Percentiles rank a stretch among this genome's conserved stretches.
These are phyloP conservation scores for Exophiala viscosa DNA, from an alignment of 2,329 filamentous ascomycete genomes.

Conservation along the genomic window DNA sequence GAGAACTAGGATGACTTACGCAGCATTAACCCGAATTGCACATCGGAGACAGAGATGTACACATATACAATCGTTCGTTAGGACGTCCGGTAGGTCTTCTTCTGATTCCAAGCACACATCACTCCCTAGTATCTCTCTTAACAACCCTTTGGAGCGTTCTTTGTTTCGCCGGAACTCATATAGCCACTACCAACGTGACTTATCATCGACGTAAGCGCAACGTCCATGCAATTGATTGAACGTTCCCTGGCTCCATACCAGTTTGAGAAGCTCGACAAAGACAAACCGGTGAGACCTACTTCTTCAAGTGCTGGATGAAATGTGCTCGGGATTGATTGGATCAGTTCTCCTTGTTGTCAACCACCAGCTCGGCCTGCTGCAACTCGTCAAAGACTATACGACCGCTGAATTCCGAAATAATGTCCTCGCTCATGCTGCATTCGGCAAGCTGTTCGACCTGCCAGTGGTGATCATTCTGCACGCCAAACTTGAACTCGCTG, in stretches of 20 bases:
- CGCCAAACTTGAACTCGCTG: too few relatives aligned
- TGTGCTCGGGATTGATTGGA: background rate
- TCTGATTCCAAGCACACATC: background rate
- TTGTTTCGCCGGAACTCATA: background rate
- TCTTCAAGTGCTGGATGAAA: too few relatives aligned
- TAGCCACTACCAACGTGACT: background rate
- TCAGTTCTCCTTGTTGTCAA: slow-evolving; percentile 30
- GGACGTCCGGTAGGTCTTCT: background rate
- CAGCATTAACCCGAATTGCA: slow-evolving; percentile 4
- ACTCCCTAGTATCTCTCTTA: background rate
- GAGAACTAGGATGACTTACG: background rate
- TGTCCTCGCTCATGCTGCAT: slow-evolving; percentile 63
- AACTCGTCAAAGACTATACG: slow-evolving; percentile 62
- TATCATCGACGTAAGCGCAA: background rate
- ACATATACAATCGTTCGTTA: background rate
- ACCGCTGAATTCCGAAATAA: slow-evolving; percentile 62
- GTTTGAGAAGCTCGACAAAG: slow-evolving; percentile 25
- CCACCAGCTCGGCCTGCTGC: slow-evolving; percentile 36
- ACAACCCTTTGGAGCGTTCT: background rate
- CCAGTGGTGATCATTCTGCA: slow-evolving; percentile 59
- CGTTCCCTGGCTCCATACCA: slow-evolving; percentile 11
- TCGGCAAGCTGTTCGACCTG: slow-evolving; percentile 64
- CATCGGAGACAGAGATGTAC: background rate
- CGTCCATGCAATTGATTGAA: too few relatives aligned
- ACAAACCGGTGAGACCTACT: slow-evolving; percentile 15